These are phyloP conservation scores for Arthroderma sp. DNA, from an alignment of 2,329 filamentous ascomycete genomes.

Conservation along the genomic window DNA sequence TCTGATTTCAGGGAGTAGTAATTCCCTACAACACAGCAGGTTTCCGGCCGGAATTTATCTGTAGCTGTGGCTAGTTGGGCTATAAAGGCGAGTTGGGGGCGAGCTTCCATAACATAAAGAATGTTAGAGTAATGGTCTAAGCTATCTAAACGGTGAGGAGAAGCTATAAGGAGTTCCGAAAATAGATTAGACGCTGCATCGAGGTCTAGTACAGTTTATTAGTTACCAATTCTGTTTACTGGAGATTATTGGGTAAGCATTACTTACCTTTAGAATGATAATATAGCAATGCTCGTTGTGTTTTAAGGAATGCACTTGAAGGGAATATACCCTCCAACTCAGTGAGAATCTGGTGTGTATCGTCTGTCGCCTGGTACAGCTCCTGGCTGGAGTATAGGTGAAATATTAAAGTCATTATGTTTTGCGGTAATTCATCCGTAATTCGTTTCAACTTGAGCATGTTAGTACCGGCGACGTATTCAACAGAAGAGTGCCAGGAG, in stretches of 20 bases:
- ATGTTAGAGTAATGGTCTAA: constrained; percentile 97
- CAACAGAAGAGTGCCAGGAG: constrained; percentile 3
- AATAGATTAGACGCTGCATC: constrained; percentile 51
- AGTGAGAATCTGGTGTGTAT: constrained; percentile 59
- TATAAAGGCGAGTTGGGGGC: constrained; percentile 82
- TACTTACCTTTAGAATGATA: constrained; percentile 64
- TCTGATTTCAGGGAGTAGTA: constrained; percentile 91
- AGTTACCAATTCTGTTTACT: not conserved
- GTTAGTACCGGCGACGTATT: constrained; percentile 4
- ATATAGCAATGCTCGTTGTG: constrained; percentile 72
- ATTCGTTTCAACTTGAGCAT: constrained; percentile 53
- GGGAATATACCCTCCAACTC: constrained; percentile 78
- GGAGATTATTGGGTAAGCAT: not conserved
- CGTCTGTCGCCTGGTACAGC: constrained; percentile 71
- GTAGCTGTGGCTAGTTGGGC: constrained; percentile 82
- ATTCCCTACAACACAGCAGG: constrained; percentile 92
- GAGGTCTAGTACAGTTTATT: constrained; percentile 35
- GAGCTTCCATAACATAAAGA: constrained; percentile 77
- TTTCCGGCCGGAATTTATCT: constrained; percentile 93
- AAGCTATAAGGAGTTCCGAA: constrained; percentile 53
- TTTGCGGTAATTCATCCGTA: constrained; percentile 62
- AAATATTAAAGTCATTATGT: constrained; percentile 89
- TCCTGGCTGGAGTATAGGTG: constrained; percentile 83
- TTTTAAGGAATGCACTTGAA: constrained; percentile 74
- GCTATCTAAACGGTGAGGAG: constrained; percentile 64